These are phyloP conservation scores for Corniculantispora saksenae DNA, from an alignment of 2,329 filamentous ascomycete genomes.

Conservation along the genomic window DNA sequence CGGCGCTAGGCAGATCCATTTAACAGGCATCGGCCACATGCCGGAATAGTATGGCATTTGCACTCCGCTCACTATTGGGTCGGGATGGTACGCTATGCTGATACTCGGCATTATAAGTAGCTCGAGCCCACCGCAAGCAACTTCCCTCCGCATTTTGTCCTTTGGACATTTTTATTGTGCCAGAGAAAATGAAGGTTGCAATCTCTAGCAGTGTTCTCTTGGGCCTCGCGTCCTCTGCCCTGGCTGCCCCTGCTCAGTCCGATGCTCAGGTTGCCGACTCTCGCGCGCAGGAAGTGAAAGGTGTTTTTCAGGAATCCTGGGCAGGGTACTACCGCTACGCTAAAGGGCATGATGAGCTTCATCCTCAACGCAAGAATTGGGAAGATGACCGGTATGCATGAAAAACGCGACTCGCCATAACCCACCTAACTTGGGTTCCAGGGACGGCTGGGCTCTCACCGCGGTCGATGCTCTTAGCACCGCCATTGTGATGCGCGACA, in stretches of 20 bases:
- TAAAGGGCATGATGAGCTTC: constrained; percentile 75
- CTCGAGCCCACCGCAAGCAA: not conserved
- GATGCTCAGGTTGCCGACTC: not conserved
- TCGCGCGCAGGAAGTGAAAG: constrained; percentile 62
- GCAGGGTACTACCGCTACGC: constrained; percentile 72
- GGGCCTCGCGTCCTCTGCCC: not conserved
- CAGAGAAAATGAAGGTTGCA: not conserved
- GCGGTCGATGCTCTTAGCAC: constrained; percentile 80
- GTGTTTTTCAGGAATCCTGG: constrained; percentile 71
- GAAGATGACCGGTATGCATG: constrained; percentile 65
- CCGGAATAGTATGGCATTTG: not conserved
- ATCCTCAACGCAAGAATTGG: constrained; percentile 64
- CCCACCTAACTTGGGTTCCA: constrained; percentile 33
- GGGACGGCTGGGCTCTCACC: constrained; percentile 82
- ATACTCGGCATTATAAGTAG: not conserved
- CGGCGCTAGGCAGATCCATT: not conserved
- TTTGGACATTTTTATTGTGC: not conserved
- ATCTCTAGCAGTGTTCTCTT: not conserved
- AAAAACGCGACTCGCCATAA: not conserved
- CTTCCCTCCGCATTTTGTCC: not conserved
- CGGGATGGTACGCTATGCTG: not conserved
- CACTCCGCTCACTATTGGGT: not conserved
- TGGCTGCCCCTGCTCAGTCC: not conserved
- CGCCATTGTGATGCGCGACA: constrained; percentile 75
- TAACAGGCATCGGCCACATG: not conserved